These are phyloP conservation scores for Waitea zeae DNA, from an alignment of 1,284 basidiomycete genomes.

Conservation along the genomic window DNA sequence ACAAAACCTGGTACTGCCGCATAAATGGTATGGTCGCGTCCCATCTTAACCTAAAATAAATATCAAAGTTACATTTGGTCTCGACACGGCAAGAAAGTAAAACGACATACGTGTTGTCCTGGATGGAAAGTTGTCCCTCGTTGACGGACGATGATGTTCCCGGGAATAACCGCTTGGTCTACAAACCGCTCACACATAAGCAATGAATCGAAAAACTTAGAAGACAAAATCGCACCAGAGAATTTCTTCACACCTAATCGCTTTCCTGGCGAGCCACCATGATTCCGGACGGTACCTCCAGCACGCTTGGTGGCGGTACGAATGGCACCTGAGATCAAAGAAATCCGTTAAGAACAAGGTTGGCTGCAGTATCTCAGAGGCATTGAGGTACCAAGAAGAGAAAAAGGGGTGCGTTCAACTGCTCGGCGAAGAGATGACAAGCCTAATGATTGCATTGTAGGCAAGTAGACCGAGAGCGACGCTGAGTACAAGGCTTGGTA, in stretches of 20 bases:
- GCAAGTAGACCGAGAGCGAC: too few species aligned
- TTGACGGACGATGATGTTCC: constrained; percentile 88
- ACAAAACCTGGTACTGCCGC: constrained; percentile 80
- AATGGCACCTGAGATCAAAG: constrained; percentile 33
- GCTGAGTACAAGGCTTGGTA: too few species aligned
- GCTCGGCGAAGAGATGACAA: too few species aligned
- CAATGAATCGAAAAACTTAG: constrained; percentile 2
- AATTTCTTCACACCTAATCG: constrained; percentile 89
- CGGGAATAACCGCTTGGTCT: constrained; percentile 83
- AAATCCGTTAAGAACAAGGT: neutral
- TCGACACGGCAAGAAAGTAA: constrained; percentile 4
- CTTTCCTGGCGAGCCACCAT: constrained; percentile 81
- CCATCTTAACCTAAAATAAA: constrained; percentile 58
- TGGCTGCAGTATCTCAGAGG: too few species aligned
- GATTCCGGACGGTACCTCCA: constrained; percentile 82
- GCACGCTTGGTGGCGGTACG: constrained; percentile 90
- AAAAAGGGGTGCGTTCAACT: neutral
- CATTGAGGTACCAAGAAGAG: neutral
- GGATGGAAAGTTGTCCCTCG: constrained; percentile 82
- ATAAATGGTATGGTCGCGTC: constrained; percentile 84
- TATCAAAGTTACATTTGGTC: constrained; percentile 5
- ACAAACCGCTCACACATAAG: constrained; percentile 3
- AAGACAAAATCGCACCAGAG: constrained; percentile 42
- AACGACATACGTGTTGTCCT: constrained; percentile 63
- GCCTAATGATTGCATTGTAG: too few species aligned